A percentile compares a stretch with the other conserved stretches of the same genome.
phyloP scores from a whole-genome alignment of 2,329 filamentous ascomycete genomes.

The Aphanoascus verrucosus region DNA sequence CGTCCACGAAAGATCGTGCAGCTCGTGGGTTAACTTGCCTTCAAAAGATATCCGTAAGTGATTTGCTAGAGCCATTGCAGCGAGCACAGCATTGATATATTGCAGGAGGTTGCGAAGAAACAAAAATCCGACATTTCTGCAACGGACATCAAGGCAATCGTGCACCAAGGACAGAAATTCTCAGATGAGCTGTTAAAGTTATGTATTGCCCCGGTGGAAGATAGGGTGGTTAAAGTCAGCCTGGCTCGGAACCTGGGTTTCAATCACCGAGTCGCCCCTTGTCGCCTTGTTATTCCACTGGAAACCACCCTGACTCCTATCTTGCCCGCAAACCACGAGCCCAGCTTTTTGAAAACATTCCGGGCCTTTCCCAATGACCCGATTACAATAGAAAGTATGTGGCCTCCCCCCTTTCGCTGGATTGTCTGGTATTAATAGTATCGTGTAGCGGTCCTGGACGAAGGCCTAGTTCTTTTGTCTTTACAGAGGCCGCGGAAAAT shows the following conservation, averaged over 20 bases:
- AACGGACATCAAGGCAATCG: constrained; percentile 57
- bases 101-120: constrained; percentile 43
- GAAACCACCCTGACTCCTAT: constrained; percentile 75
- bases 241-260: constrained; percentile 70
- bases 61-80: background rate
- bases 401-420: background rate
- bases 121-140: constrained; percentile 30
- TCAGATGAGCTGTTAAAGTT: constrained; percentile 70
- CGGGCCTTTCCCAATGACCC: constrained; percentile 79
- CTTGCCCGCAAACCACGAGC: constrained; percentile 61
- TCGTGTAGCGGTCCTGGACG: constrained; percentile 57
- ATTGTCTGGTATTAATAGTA: background rate
- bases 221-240: constrained; percentile 61
- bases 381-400: constrained; percentile 58
- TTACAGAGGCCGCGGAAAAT: constrained; percentile 87
- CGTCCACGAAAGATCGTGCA: constrained; percentile 59
- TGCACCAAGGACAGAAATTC: constrained; percentile 69
- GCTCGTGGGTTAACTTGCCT: constrained; percentile 41
- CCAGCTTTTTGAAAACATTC: constrained; percentile 54
- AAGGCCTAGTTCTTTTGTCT: constrained; percentile 81
- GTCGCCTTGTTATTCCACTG: constrained; percentile 76
- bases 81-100: background rate
- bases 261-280: constrained; percentile 71
- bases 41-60: constrained; percentile 32
- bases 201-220: constrained; percentile 67